Conservation (phyloP, 768 basidiomycete genomes). For the Termitomyces sp. region DNA sequence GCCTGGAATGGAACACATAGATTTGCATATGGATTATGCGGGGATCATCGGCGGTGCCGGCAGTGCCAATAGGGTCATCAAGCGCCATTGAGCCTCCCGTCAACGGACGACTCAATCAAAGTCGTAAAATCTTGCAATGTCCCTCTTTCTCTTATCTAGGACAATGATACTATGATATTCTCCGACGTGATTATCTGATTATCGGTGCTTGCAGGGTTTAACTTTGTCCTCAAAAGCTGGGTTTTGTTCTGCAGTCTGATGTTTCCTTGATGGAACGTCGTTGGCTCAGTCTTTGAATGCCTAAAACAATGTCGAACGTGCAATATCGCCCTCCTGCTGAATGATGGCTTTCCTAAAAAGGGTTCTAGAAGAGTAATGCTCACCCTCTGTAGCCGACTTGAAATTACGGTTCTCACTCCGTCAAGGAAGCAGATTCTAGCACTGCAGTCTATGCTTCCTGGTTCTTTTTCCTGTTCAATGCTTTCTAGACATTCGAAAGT, state of each 20-base stretch:
- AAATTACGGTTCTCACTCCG: constrained; percentile 51
- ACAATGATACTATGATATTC: not conserved
- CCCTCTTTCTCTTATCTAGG: constrained; percentile 58
- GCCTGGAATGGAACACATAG: constrained; percentile 50
- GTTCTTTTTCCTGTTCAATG: constrained; percentile 39
- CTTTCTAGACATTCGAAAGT: constrained; percentile 64
- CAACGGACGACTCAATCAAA: constrained; percentile 37
- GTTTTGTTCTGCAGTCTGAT: constrained; percentile 51
- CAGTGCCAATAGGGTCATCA: too few species aligned
- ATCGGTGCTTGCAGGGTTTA: constrained; percentile 42
- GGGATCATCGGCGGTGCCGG: too few species aligned
- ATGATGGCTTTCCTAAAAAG: constrained; percentile 42
- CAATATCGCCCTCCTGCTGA: constrained; percentile 62
- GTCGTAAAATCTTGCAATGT: constrained; percentile 43
- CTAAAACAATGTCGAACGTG: constrained; percentile 61
- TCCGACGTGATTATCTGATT: not conserved
- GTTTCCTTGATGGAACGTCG: constrained; percentile 58
- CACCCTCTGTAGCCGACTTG: constrained; percentile 14
- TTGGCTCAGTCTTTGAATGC: constrained; percentile 37
- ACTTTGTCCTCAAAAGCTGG: constrained; percentile 56
- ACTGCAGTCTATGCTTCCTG: constrained; percentile 35
- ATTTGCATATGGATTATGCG: too few species aligned
- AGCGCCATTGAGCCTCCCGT: not conserved
- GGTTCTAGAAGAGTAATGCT: too few species aligned
- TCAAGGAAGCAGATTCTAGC: constrained; percentile 52